Evolutionary conservation across 2,329 filamentous ascomycete species (phyloP).

Genomic region (Rhinocladiella similis): DNA sequence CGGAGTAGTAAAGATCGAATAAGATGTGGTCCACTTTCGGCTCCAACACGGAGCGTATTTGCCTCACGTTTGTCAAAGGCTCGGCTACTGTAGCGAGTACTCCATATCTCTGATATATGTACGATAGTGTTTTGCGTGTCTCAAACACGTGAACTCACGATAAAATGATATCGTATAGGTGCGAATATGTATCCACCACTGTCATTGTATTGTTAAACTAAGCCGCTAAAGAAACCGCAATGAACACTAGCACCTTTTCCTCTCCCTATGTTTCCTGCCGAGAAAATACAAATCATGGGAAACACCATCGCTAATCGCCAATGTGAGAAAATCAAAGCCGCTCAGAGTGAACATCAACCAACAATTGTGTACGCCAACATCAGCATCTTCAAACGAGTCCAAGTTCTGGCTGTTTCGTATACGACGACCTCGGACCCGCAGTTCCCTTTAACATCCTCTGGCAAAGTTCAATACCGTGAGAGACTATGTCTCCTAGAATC

Average conservation of each 20-base stretch:
- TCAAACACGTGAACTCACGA: too few species aligned
- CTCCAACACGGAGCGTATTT: not conserved
- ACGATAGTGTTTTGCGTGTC: too few species aligned
- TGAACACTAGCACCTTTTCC: too few species aligned
- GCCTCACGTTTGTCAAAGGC: not conserved
- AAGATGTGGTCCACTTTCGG: not conserved
- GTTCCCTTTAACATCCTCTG: not conserved
- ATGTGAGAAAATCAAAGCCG: not conserved
- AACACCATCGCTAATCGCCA: not conserved
- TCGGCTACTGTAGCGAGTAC: not conserved
- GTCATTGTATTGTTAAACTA: too few species aligned
- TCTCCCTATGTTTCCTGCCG: too few species aligned
- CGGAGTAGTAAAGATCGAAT: not conserved
- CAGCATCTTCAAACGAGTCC: not conserved
- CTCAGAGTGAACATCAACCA: not conserved
- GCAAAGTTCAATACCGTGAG: not conserved
- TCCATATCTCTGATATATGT: too few species aligned
- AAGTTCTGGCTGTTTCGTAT: not conserved
- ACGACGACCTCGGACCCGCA: too few species aligned
- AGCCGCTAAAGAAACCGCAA: too few species aligned
- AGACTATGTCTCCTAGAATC: not conserved
- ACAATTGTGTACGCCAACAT: not conserved
- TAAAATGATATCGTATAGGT: too few species aligned
- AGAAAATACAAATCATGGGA: not conserved
- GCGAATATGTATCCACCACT: too few species aligned